Conservation (phyloP, 2,329 filamentous ascomycete species). For the Taxawa tesnikishii region DNA sequence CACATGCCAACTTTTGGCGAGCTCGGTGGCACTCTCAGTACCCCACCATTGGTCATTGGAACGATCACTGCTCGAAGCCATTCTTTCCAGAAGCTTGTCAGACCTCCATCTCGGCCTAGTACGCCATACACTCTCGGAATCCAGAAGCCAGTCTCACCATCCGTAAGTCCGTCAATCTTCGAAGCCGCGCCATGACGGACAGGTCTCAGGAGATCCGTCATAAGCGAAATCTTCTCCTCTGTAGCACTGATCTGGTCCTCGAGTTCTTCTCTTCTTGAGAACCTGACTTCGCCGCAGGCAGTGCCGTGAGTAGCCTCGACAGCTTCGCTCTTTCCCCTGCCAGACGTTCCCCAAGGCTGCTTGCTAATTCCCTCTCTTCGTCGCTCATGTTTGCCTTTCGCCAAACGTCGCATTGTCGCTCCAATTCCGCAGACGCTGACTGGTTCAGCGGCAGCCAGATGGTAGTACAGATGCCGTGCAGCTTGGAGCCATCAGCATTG, state of each 20-base stretch:
- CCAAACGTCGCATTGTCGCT: slow-evolving; percentile 47
- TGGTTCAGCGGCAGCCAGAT: slow-evolving; percentile 83
- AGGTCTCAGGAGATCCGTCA: slow-evolving; percentile 90
- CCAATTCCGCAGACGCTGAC: slow-evolving; percentile 70
- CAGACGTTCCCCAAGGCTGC: slow-evolving; percentile 78
- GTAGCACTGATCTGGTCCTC: slow-evolving; percentile 93
- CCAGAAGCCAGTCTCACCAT: slow-evolving; percentile 93
- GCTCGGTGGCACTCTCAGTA: slow-evolving; percentile 73
- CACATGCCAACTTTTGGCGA: slow-evolving; percentile 86
- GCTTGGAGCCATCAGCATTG: slow-evolving; percentile 75
- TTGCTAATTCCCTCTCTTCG: slow-evolving; percentile 82
- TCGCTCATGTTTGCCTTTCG: slow-evolving; percentile 62
- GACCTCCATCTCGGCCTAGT: slow-evolving; percentile 67
- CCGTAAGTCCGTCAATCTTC: slow-evolving; percentile 92
- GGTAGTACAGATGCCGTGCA: slow-evolving; percentile 84
- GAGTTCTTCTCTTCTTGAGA: slow-evolving; percentile 69
- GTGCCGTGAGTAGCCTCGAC: slow-evolving; percentile 71
- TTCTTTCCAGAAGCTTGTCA: slow-evolving; percentile 95
- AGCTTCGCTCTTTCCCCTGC: slow-evolving; percentile 80
- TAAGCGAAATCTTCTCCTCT: slow-evolving; percentile 92
- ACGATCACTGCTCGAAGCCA: slow-evolving; percentile 92
- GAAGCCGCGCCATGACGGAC: slow-evolving; percentile 88
- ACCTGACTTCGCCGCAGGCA: slow-evolving; percentile 70
- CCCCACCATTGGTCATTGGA: slow-evolving; percentile 81
- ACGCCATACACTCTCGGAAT: slow-evolving; percentile 88